Evolutionary conservation across 257 asterid genomes (phyloP).

Genomic region (Leptodermis oblonga): DNA sequence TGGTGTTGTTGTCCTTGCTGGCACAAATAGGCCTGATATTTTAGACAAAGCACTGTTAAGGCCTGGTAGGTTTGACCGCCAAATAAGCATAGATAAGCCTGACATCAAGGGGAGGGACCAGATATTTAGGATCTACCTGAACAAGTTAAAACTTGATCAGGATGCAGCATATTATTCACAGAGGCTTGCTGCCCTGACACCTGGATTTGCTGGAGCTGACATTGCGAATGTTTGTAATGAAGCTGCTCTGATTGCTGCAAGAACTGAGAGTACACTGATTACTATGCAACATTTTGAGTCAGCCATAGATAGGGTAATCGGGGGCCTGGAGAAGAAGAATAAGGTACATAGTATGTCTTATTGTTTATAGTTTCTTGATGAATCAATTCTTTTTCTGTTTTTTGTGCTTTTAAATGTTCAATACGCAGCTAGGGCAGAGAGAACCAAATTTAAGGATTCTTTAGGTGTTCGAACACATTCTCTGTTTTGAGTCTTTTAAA

Average conservation of each 20-base stretch:
- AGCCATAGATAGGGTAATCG: slow-evolving; percentile 89
- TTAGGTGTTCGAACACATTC: neutral
- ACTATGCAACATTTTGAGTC: slow-evolving; percentile 77
- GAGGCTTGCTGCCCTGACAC: slow-evolving; percentile 91
- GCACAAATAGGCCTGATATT: slow-evolving; percentile 85
- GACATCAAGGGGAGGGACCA: slow-evolving; percentile 90
- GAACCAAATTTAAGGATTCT: neutral
- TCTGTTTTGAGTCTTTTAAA: neutral
- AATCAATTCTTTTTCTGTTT: neutral
- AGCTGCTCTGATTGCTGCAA: slow-evolving; percentile 90
- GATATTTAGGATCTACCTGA: slow-evolving; percentile 67
- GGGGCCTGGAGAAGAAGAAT: slow-evolving; percentile 91
- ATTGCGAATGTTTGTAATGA: slow-evolving; percentile 92
- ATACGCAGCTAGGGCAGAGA: neutral
- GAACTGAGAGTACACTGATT: slow-evolving; percentile 48
- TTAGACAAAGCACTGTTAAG: slow-evolving; percentile 82
- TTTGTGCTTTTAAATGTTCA: neutral
- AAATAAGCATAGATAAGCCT: slow-evolving; percentile 73
- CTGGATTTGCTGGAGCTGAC: slow-evolving; percentile 98
- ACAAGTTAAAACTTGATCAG: slow-evolving; percentile 74
- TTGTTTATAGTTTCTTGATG: neutral
- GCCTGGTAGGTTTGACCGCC: slow-evolving; percentile 97
- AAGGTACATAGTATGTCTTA: slow-evolving; percentile 36
- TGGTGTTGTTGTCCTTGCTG: slow-evolving; percentile 90
- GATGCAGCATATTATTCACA: slow-evolving; percentile 67